Conservation (phyloP, 768 basidiomycete genomes). For the Epithele typhae region DNA sequence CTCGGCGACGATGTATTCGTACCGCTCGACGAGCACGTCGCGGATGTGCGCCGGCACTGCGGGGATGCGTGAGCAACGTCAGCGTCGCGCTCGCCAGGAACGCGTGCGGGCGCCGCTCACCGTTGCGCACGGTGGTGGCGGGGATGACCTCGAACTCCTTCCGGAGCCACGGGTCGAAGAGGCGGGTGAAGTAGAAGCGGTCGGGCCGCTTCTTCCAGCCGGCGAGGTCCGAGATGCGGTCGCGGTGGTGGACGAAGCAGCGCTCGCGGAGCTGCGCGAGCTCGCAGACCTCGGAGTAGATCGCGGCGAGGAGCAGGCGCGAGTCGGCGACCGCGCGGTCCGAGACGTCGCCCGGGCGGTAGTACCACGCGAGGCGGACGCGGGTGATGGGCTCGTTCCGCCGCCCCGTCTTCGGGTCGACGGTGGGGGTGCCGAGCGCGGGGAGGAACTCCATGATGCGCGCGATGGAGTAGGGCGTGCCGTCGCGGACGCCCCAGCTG, state of each 20-base stretch:
- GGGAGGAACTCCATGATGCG: conserved; percentile 96
- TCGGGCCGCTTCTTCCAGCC: conserved; percentile 94
- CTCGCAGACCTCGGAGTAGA: conserved; percentile 95
- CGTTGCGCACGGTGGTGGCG: conserved; percentile 79
- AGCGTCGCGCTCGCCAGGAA: neutral
- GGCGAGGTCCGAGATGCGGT: conserved; percentile 90
- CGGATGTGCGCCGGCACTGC: conserved; percentile 81
- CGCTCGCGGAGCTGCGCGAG: conserved; percentile 88
- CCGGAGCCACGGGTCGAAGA: conserved; percentile 98
- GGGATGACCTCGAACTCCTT: conserved; percentile 96
- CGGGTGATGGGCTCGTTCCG: conserved; percentile 71
- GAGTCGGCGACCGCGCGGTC: conserved; percentile 89
- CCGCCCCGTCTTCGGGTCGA: conserved; percentile 59
- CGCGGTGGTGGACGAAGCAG: conserved; percentile 92
- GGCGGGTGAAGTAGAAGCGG: conserved; percentile 91
- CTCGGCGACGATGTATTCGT: conserved; percentile 95
- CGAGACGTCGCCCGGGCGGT: conserved; percentile 93
- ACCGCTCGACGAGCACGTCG: conserved; percentile 70
- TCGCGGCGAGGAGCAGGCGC: conserved; percentile 88
- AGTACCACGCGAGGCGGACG: conserved; percentile 93
- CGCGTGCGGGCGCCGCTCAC: conserved; percentile 45
- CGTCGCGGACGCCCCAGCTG: conserved; percentile 87
- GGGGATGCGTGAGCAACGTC: neutral
- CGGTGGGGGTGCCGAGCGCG: conserved; percentile 51
- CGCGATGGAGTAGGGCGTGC: conserved; percentile 92